Base-by-base conservation (phyloP, 2,329 filamentous ascomycete genomes). In the Chaetomium olivaceum region DNA sequence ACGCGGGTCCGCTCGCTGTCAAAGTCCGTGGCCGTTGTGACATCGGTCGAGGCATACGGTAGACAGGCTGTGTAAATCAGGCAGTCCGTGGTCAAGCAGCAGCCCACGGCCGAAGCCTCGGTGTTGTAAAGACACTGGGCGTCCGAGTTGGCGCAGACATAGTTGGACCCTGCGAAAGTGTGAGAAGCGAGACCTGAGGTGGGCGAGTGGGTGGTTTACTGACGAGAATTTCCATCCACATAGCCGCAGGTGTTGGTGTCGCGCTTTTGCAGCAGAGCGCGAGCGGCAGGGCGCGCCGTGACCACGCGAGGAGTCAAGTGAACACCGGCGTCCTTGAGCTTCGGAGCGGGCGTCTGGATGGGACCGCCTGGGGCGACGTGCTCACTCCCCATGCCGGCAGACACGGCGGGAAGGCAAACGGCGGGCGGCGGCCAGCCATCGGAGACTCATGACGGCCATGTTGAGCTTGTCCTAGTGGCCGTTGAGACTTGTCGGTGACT, bases 41-140 rank as follows among this genome's bases (percentile, higher is more conserved):
- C 27, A 2, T 23, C 31, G 36, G 68, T 68, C 11, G 64, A 68
- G 2, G 48, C 19, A 31, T 64, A 68, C 11, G 60, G 60, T 29
- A 70, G 12, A 23, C 68, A 70, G 51, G 66, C 66, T 6, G 66
- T 67, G 36, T 58, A 68, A 56, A 70, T 67, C 14, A 62, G 58
- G 56, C 68, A 70, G 2, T 19, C 21, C 1, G 58, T 61, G 11
- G 60, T 56, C 52, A 63, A 57, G 54, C 68, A 70, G 68, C 66
- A 70, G 33, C 68, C 68, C 3, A 70, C 63, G 7, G 68, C 68
- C 7, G 60, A 62, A 29, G 62, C 60, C 0, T 14, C 51, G 3
- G 54, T 43, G 61, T 70, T 68, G 52, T 46, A 63, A 14, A 67
- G 58, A 33, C 68, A 70, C 16, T 64, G 39, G 19, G 67, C 65